phyloP scores from a whole-genome alignment of 2,329 filamentous ascomycete genomes.

The Juglanconis oblonga region DNA sequence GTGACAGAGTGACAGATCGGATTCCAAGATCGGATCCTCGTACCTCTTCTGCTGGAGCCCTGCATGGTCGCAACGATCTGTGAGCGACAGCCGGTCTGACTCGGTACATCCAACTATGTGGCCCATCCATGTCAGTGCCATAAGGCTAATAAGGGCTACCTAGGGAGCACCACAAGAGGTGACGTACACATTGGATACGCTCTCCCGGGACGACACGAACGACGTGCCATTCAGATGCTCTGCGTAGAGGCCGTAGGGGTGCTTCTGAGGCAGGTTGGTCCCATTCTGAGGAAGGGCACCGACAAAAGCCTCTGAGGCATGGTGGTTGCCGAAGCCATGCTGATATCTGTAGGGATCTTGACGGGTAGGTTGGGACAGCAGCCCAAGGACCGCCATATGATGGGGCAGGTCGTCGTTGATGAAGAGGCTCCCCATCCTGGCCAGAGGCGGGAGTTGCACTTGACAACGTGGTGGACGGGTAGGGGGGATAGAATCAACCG shows the following conservation, averaged over 20 bases:
- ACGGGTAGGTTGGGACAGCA: slow-evolving; percentile 4
- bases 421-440: slow-evolving; percentile 11
- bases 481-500: neutral
- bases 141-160: slow-evolving; percentile 1
- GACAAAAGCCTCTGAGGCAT: slow-evolving; percentile 11
- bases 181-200: slow-evolving; percentile 22
- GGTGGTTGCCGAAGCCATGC: slow-evolving; percentile 13
- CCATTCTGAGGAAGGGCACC: slow-evolving; percentile 13
- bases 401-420: slow-evolving; percentile 14
- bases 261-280: slow-evolving; percentile 25
- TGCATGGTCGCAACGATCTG: slow-evolving; percentile 11
- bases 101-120: slow-evolving; percentile 28
- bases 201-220: slow-evolving; percentile 24
- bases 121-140: slow-evolving; percentile 7
- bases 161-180: neutral
- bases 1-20: no score
- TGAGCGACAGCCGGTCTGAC: slow-evolving; percentile 29
- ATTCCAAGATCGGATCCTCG: neutral
- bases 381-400: slow-evolving; percentile 11
- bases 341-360: slow-evolving; percentile 15
- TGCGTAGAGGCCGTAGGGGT: slow-evolving; percentile 27
- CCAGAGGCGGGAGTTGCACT: neutral
- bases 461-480: neutral
- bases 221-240: slow-evolving; percentile 29
- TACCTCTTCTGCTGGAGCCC: slow-evolving; percentile 8